A percentile compares a stretch with the other conserved stretches of the same genome.
Conservation (phyloP, 805 yeast genomes). For the Metschnikowia kofuensis region DNA sequence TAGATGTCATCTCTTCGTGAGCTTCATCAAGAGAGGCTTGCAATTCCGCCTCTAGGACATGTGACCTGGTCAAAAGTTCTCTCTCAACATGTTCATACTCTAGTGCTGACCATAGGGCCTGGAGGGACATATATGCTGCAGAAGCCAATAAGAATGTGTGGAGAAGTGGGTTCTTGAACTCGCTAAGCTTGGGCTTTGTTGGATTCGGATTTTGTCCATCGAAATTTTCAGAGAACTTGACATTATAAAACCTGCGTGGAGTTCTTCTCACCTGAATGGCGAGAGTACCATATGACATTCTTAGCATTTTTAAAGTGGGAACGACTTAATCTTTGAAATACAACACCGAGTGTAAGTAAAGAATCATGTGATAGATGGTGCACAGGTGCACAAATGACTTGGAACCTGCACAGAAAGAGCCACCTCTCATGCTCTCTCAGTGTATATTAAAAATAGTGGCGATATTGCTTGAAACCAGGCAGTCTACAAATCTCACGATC, state of each 20-base stretch:
- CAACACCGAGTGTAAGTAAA: too few relatives aligned
- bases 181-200: slow-evolving; percentile 31
- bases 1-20: slow-evolving; percentile 12
- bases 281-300: background rate
- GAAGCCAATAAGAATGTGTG: slow-evolving; percentile 40
- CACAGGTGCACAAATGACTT: slow-evolving; percentile 5
- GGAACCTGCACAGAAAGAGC: slow-evolving; percentile 4
- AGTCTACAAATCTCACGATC: background rate
- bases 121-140: slow-evolving; percentile 34
- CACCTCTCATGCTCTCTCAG: background rate
- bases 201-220: slow-evolving; percentile 14
- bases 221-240: slow-evolving; percentile 18
- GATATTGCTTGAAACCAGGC: background rate
- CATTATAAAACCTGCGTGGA: slow-evolving; percentile 6
- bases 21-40: slow-evolving; percentile 13
- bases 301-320: background rate
- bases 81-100: slow-evolving; percentile 26
- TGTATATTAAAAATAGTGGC: slow-evolving; percentile 3
- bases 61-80: slow-evolving; percentile 13
- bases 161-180: slow-evolving; percentile 37
- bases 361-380: background rate
- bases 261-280: background rate
- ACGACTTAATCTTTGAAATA: too few relatives aligned
- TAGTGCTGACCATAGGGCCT: slow-evolving; percentile 30
- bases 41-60: slow-evolving; percentile 17